These are phyloP conservation scores for Colletotrichum eremochloae DNA, from an alignment of 2,329 filamentous ascomycete genomes.

Conservation along the genomic window DNA sequence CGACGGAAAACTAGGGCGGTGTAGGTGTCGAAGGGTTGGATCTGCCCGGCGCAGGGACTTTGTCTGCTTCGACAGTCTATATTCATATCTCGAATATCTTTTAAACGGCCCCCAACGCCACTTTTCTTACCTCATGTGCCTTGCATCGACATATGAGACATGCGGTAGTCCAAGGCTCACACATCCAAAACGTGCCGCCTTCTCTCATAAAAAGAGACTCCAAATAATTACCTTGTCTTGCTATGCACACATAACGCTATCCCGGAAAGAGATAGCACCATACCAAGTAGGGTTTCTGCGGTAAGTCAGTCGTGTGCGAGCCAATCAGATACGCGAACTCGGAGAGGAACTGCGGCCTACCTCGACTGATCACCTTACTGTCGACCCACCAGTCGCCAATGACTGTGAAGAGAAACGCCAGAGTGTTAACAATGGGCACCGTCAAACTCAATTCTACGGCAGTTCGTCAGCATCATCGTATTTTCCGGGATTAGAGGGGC, in stretches of 20 bases:
- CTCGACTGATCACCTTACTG: slow-evolving; percentile 86
- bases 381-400: slow-evolving; percentile 96
- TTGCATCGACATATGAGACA: slow-evolving; percentile 30
- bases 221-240: slow-evolving; percentile 53
- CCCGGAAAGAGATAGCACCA: slow-evolving; percentile 81
- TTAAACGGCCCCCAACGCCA: slow-evolving; percentile 15
- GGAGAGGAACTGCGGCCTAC: slow-evolving; percentile 61
- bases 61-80: slow-evolving; percentile 13
- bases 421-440: slow-evolving; percentile 93
- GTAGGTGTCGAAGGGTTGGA: slow-evolving; percentile 1
- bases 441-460: slow-evolving; percentile 86
- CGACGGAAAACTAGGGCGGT: neutral
- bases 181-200: neutral
- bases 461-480: neutral
- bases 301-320: slow-evolving; percentile 20
- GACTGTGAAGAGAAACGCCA: slow-evolving; percentile 96
- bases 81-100: slow-evolving; percentile 1
- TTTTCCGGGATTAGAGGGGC: neutral
- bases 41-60: slow-evolving; percentile 32
- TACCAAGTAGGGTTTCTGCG: slow-evolving; percentile 85
- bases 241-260: slow-evolving; percentile 88
- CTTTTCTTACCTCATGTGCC: neutral
- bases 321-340: slow-evolving; percentile 3
- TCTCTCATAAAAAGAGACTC: neutral
- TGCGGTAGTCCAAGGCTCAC: neutral